Percentiles rank a stretch among this genome's conserved stretches.
Conservation (phyloP, 2,329 filamentous ascomycete species). For the Cladobotryum protrusum region DNA sequence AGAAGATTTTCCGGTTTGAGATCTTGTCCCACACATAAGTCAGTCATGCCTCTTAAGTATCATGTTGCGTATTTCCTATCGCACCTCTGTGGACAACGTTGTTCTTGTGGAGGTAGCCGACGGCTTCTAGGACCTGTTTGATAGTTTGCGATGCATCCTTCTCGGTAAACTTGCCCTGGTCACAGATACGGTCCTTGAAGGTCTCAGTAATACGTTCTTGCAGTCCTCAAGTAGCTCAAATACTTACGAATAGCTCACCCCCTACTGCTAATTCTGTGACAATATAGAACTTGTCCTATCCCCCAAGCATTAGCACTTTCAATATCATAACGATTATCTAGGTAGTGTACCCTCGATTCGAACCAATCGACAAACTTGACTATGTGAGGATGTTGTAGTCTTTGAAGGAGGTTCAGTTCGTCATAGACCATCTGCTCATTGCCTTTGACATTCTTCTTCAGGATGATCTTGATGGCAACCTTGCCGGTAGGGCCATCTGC, state of each 20-base stretch:
- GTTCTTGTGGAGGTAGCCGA: conserved; percentile 88
- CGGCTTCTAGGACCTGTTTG: conserved; percentile 84
- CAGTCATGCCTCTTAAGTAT: neutral
- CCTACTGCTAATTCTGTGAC: conserved; percentile 94
- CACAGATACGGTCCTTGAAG: conserved; percentile 75
- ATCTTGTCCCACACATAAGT: conserved; percentile 47
- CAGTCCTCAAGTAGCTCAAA: no score
- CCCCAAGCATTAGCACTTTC: neutral
- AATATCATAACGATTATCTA: no score
- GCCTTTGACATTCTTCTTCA: conserved; percentile 98
- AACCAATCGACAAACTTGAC: conserved; percentile 99
- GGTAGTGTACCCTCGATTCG: conserved; percentile 72
- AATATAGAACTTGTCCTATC: conserved; percentile 97
- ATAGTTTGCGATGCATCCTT: conserved; percentile 97
- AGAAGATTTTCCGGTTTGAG: conserved; percentile 97
- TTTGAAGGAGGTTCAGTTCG: conserved; percentile 88
- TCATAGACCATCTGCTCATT: conserved; percentile 99
- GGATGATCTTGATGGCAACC: conserved; percentile 96
- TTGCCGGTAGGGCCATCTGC: conserved; percentile 77
- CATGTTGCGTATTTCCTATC: no score
- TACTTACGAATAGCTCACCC: conserved; percentile 70
- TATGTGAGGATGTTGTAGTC: conserved; percentile 88
- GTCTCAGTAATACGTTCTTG: no score
- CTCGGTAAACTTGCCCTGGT: conserved; percentile 96
- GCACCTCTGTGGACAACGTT: conserved; percentile 93